Conservation (phyloP, 140 eudicot species). For the Bidens hawaiensis region DNA sequence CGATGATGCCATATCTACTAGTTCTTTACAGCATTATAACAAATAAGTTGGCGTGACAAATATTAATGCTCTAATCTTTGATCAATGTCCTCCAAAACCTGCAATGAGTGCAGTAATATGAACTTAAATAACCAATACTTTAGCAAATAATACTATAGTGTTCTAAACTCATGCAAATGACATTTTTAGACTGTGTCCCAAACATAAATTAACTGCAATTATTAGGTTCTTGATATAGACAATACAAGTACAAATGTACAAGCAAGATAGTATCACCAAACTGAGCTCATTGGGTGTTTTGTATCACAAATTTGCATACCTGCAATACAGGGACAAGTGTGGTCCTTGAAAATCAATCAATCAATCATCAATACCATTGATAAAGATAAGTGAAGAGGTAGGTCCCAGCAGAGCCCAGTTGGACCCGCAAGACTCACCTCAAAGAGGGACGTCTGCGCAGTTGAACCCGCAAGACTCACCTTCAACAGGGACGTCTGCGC, state of each 20-base stretch:
- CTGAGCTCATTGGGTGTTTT: slow-evolving; percentile 16
- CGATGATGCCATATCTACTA: slow-evolving; percentile 23
- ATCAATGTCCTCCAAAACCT: not conserved
- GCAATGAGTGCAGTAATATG: not conserved
- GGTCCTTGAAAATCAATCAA: slow-evolving; percentile 22
- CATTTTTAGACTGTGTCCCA: not conserved
- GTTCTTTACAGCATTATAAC: slow-evolving; percentile 34
- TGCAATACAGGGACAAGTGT: slow-evolving; percentile 23
- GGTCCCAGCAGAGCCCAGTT: too few species aligned
- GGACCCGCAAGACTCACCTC: too few species aligned
- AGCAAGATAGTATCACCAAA: slow-evolving; percentile 19
- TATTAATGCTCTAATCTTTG: not conserved
- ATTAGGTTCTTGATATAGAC: slow-evolving; percentile 4
- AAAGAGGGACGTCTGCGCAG: too few species aligned
- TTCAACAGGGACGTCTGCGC: too few species aligned
- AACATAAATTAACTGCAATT: slow-evolving; percentile 7
- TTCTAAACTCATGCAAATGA: not conserved
- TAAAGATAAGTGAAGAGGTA: too few species aligned
- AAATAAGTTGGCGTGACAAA: slow-evolving; percentile 10
- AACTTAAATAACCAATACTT: not conserved
- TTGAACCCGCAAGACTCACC: too few species aligned
- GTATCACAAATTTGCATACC: slow-evolving; percentile 10
- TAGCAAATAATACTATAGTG: too few species aligned
- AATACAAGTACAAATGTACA: slow-evolving; percentile 17
- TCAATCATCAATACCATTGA: not conserved